phyloP scores from a whole-genome alignment of 495 filamentous ascomycete genomes.

The Chaetomium cochliodes region DNA sequence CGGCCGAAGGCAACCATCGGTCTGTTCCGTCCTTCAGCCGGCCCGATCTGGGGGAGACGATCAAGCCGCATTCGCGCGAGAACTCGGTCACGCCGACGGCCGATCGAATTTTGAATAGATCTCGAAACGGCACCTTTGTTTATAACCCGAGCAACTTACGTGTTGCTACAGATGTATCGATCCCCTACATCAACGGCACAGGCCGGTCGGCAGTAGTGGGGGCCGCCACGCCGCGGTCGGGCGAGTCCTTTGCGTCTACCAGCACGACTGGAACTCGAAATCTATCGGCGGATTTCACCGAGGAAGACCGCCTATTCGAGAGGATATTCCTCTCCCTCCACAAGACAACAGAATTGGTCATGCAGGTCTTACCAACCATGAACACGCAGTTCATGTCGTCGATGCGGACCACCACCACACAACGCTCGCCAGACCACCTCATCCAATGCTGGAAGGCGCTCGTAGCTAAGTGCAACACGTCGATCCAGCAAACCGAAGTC shows the following conservation, averaged over 20 bases:
- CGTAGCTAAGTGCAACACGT: conserved; percentile 61
- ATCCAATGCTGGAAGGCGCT: conserved; percentile 68
- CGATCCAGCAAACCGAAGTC: conserved; percentile 62
- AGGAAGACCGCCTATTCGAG: conserved; percentile 78
- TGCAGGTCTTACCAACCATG: conserved; percentile 63
- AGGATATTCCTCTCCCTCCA: conserved; percentile 71
- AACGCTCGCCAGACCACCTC: conserved; percentile 48
- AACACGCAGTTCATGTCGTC: conserved; percentile 59
- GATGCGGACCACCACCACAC: conserved; percentile 44
- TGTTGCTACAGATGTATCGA: conserved; percentile 50
- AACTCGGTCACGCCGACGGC: conserved; percentile 61
- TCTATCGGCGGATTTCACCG: conserved; percentile 57
- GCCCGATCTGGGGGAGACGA: conserved; percentile 41
- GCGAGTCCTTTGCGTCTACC: conserved; percentile 69
- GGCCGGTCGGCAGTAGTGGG: conserved; percentile 50
- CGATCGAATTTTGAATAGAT: conserved; percentile 53
- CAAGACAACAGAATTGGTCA: conserved; percentile 63
- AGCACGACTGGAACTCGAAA: conserved; percentile 45
- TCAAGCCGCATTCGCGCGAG: conserved; percentile 48
- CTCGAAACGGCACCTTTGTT: conserved; percentile 62
- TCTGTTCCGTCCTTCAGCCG: conserved; percentile 26
- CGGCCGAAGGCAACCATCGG: conserved; percentile 19
- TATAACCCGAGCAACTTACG: conserved; percentile 58
- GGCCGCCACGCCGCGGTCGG: conserved; percentile 70
- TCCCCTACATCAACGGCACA: conserved; percentile 44